These are phyloP conservation scores for Arabidopsis suecica DNA, from an alignment of 345 rosid genomes.

Conservation along the genomic window DNA sequence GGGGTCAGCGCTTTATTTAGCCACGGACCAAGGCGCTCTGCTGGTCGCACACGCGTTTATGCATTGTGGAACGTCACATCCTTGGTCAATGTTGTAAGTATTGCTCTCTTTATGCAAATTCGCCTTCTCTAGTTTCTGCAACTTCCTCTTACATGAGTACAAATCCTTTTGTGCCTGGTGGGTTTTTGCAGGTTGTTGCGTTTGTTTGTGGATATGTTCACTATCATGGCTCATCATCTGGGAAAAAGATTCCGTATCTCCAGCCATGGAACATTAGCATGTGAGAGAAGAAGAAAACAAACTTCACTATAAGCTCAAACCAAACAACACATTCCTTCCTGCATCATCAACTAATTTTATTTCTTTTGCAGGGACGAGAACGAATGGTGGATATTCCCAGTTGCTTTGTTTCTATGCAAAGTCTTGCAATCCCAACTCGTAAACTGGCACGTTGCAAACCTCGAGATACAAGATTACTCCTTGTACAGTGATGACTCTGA, in stretches of 20 bases:
- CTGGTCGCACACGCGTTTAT: conserved; percentile 82
- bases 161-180: background rate
- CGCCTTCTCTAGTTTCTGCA: conserved; percentile 22
- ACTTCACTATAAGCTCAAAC: background rate
- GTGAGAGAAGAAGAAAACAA: conserved; percentile 50
- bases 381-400: conserved; percentile 97
- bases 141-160: conserved; percentile 2
- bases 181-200: conserved; percentile 60
- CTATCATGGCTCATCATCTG: conserved; percentile 58
- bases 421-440: conserved; percentile 73
- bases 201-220: conserved; percentile 81
- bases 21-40: conserved; percentile 88
- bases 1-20: conserved; percentile 93
- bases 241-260: conserved; percentile 65
- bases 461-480: conserved; percentile 88
- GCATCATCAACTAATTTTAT: conserved; percentile 13
- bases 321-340: conserved; percentile 22
- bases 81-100: conserved; percentile 81
- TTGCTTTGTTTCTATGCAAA: conserved; percentile 74
- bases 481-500: conserved; percentile 79
- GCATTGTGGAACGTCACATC: conserved; percentile 90
- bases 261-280: conserved; percentile 95
- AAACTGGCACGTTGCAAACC: conserved; percentile 85
- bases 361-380: conserved; percentile 81
- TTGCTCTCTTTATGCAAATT: background rate